phyloP scores from a whole-genome alignment of 2,329 filamentous ascomycete species.

The Meredithiella fracta region DNA sequence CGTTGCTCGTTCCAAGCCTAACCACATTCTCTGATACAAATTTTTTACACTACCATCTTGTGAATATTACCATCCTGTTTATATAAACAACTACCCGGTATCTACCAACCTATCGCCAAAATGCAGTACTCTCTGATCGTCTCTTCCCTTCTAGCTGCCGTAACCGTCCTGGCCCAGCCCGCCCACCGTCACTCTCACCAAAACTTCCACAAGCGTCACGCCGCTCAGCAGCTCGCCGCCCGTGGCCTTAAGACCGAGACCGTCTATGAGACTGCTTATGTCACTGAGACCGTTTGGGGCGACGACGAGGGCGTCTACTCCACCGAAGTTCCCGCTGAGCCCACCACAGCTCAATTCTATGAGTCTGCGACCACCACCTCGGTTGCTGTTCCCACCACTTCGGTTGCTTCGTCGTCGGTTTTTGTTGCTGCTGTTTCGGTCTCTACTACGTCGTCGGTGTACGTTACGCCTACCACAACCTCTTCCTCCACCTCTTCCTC shows the following conservation, averaged over 20 bases:
- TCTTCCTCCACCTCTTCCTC: constrained; percentile 16
- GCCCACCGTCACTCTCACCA: constrained; percentile 26
- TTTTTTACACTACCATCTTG: background rate
- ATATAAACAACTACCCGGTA: background rate
- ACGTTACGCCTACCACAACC: constrained; percentile 17
- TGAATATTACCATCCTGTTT: constrained; percentile 7
- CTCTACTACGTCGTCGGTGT: constrained; percentile 16
- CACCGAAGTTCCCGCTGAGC: constrained; percentile 12
- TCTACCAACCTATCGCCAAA: constrained; percentile 15
- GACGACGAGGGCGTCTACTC: constrained; percentile 14
- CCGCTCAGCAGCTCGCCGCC: background rate
- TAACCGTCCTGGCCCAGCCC: constrained; percentile 34
- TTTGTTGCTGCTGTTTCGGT: constrained; percentile 17
- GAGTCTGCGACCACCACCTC: constrained; percentile 17
- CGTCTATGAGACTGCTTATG: constrained; percentile 20
- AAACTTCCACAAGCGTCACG: constrained; percentile 20
- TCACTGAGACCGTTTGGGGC: constrained; percentile 35
- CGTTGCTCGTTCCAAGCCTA: too few species aligned
- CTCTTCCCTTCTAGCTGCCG: constrained; percentile 25
- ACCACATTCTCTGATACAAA: constrained; percentile 5
- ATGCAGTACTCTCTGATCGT: constrained; percentile 31
- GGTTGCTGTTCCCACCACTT: constrained; percentile 14
- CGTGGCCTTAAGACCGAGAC: constrained; percentile 22
- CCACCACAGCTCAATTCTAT: constrained; percentile 22
- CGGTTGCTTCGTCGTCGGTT: too few species aligned